These are phyloP conservation scores for Pyrenophora seminiperda DNA, from an alignment of 2,329 filamentous ascomycete species.

Conservation along the genomic window DNA sequence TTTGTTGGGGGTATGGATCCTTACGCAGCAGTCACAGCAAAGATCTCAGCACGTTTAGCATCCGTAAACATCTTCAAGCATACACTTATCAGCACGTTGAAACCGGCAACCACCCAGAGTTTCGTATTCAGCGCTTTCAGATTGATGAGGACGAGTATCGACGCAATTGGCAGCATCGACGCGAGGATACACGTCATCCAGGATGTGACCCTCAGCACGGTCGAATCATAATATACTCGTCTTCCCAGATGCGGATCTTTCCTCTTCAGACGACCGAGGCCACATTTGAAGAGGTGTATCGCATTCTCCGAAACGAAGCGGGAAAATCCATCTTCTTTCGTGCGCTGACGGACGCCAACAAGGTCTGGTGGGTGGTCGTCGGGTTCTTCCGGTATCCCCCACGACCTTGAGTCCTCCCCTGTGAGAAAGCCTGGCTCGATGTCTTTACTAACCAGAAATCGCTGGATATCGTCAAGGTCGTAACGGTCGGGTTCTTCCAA, in stretches of 20 bases:
- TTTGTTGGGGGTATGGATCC: not conserved
- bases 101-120: slow-evolving; percentile 25
- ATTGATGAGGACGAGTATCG: slow-evolving; percentile 21
- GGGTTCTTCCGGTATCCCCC: not conserved
- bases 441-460: slow-evolving; percentile 3
- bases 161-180: slow-evolving; percentile 28
- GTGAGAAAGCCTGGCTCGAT: not conserved
- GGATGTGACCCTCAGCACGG: slow-evolving; percentile 11
- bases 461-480: slow-evolving; percentile 14
- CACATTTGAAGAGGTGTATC: slow-evolving; percentile 11
- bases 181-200: slow-evolving; percentile 29
- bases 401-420: not conserved
- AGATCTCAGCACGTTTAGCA: slow-evolving; percentile 32
- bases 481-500: slow-evolving; percentile 1
- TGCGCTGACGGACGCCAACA: slow-evolving; percentile 7
- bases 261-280: slow-evolving; percentile 1
- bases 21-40: slow-evolving; percentile 36
- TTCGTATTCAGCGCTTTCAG: slow-evolving; percentile 17
- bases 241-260: not conserved
- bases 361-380: slow-evolving; percentile 4
- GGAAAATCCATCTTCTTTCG: slow-evolving; percentile 16
- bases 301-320: slow-evolving; percentile 9
- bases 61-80: slow-evolving; percentile 28
- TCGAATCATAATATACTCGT: slow-evolving; percentile 3
- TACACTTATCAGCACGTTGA: slow-evolving; percentile 30